Percentiles rank a stretch among this genome's conserved stretches.
Evolutionary conservation across 202 grass and related monocot species (phyloP).

Genomic region (Setaria viridis): DNA sequence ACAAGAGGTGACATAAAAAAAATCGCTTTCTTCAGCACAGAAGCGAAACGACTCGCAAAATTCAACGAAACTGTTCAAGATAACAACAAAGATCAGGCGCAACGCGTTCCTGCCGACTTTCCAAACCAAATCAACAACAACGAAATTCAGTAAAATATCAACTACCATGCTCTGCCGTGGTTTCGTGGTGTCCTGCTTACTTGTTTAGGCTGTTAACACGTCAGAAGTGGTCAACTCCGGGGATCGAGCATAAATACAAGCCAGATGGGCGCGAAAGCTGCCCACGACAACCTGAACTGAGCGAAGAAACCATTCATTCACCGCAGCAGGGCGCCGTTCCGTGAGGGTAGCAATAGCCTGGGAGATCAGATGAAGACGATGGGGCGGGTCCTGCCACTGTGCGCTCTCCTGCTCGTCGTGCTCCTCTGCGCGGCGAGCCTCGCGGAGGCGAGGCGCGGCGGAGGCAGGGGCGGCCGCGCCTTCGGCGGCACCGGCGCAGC

Average conservation of each 20-base stretch:
- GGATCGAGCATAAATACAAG: conserved; percentile 24
- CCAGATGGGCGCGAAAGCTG: neutral
- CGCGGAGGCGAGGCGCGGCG: conserved; percentile 28
- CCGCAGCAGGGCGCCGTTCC: neutral
- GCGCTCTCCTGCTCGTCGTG: conserved; percentile 28
- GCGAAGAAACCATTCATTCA: neutral
- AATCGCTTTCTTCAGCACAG: neutral
- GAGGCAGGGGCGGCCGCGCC: neutral
- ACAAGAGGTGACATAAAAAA: too few species aligned
- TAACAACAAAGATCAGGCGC: neutral
- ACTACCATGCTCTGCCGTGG: neutral
- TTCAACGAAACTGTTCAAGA: neutral
- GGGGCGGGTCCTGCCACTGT: conserved; percentile 7
- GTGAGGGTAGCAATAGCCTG: neutral
- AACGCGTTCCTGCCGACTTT: neutral
- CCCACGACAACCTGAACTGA: neutral
- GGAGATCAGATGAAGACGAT: neutral
- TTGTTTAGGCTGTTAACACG: neutral
- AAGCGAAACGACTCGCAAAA: neutral
- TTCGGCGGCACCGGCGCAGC: neutral
- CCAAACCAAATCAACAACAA: neutral
- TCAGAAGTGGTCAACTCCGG: neutral
- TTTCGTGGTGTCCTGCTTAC: neutral
- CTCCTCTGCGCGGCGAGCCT: conserved; percentile 38
- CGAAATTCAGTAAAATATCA: neutral